Evolutionary conservation across 129 eudicot genomes (phyloP).

Genomic region (Mikania micrantha): DNA sequence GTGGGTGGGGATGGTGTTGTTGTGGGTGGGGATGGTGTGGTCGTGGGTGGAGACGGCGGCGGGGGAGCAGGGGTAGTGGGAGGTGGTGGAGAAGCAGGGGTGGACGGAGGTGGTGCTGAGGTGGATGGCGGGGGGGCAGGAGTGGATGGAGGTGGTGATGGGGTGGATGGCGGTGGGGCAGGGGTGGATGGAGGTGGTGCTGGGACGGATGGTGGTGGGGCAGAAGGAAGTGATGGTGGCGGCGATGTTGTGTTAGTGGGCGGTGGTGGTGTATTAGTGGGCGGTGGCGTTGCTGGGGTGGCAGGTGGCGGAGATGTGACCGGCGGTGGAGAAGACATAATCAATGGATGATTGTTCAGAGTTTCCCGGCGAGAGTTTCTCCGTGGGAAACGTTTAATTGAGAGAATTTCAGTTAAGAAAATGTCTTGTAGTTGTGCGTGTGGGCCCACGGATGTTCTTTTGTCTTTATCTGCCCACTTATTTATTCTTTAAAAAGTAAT

Average conservation of each 20-base stretch:
- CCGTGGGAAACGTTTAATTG: slow-evolving; percentile 15
- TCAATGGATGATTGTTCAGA: not conserved
- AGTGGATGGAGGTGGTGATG: slow-evolving; percentile 15
- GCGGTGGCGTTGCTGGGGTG: slow-evolving; percentile 19
- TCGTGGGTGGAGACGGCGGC: slow-evolving; percentile 8
- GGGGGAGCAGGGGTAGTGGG: slow-evolving; percentile 15
- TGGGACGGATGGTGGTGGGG: slow-evolving; percentile 17
- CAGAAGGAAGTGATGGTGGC: not conserved
- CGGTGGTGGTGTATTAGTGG: slow-evolving; percentile 15
- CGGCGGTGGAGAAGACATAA: slow-evolving; percentile 32
- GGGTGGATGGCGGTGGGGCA: slow-evolving; percentile 8
- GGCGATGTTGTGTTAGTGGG: slow-evolving; percentile 4
- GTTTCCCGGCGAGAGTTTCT: slow-evolving; percentile 16
- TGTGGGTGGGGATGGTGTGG: not conserved
- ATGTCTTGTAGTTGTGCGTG: not conserved
- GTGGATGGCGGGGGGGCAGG: slow-evolving; percentile 9
- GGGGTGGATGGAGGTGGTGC: slow-evolving; percentile 24
- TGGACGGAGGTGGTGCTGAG: slow-evolving; percentile 14
- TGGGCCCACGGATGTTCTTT: slow-evolving; percentile 22
- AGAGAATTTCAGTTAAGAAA: not conserved
- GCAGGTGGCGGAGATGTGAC: slow-evolving; percentile 18
- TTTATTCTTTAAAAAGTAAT: not conserved
- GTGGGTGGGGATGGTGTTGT: not conserved
- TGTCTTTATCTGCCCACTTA: slow-evolving; percentile 5
- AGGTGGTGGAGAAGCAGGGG: slow-evolving; percentile 17